phyloP scores from a whole-genome alignment of 345 rosid species.

The Mercurialis annua region DNA sequence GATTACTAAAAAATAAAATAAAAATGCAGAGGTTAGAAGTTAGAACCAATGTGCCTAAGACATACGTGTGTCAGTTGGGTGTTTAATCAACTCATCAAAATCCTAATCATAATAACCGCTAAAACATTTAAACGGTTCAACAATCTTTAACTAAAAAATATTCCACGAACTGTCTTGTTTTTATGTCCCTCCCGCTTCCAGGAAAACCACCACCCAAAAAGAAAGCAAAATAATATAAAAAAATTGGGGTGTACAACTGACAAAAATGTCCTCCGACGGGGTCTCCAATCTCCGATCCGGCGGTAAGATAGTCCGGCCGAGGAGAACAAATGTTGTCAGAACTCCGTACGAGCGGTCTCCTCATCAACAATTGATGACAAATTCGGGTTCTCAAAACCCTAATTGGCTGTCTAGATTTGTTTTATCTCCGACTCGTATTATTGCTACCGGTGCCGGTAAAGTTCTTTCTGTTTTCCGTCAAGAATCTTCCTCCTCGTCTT shows the following conservation, averaged over 20 bases:
- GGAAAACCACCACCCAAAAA: not conserved
- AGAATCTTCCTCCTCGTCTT: conserved; percentile 52
- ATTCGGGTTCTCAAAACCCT: conserved; percentile 48
- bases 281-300: conserved; percentile 44
- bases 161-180: not conserved
- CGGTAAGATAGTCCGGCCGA: conserved; percentile 60
- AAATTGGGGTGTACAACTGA: not conserved
- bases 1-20: too few relatives aligned
- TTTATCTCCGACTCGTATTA: conserved; percentile 64
- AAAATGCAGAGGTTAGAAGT: too few relatives aligned
- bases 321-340: conserved; percentile 36
- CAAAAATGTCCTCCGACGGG: conserved; percentile 19
- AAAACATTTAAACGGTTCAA: conserved; percentile 8
- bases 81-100: too few relatives aligned
- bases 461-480: conserved; percentile 62
- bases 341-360: conserved; percentile 72
- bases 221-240: not conserved
- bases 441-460: conserved; percentile 77
- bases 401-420: conserved; percentile 82
- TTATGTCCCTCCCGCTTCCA: not conserved
- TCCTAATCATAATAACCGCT: conserved; percentile 17
- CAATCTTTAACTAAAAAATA: not conserved
- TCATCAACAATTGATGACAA: conserved; percentile 15
- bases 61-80: too few relatives aligned
- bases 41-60: too few relatives aligned